Percentiles rank a stretch among this genome's conserved stretches.
Conservation (phyloP, 345 rosid species). For the Dipteronia sinensis region DNA sequence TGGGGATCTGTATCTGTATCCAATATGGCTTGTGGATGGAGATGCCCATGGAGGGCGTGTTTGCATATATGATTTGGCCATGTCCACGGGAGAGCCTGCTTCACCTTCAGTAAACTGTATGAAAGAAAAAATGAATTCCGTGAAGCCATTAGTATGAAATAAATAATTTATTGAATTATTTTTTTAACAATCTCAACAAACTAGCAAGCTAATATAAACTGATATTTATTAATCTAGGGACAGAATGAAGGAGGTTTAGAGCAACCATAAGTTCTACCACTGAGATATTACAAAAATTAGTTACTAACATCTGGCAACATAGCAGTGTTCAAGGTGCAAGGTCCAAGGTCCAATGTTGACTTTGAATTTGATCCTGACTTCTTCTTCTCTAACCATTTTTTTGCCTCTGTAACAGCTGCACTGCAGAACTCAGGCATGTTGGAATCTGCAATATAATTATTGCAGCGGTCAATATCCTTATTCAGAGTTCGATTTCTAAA, state of each 20-base stretch:
- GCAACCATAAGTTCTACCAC: constrained; percentile 1
- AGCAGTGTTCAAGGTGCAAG: constrained; percentile 35
- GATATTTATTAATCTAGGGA: background rate
- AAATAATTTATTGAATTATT: background rate
- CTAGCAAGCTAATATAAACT: background rate
- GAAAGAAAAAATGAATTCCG: background rate
- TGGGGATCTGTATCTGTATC: constrained; percentile 41
- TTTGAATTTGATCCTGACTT: constrained; percentile 60
- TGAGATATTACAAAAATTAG: constrained; percentile 19
- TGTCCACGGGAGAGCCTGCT: constrained; percentile 70
- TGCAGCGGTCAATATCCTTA: constrained; percentile 12
- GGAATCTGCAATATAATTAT: constrained; percentile 44
- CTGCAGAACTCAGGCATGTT: constrained; percentile 45
- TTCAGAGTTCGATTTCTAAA: constrained; percentile 4
- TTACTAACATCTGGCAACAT: constrained; percentile 43
- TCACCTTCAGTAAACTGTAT: constrained; percentile 59
- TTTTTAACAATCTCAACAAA: background rate
- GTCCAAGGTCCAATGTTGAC: constrained; percentile 47
- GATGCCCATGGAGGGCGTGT: constrained; percentile 78
- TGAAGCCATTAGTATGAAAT: background rate
- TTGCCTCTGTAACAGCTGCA: constrained; percentile 72
- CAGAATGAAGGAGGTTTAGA: background rate
- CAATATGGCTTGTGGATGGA: constrained; percentile 42
- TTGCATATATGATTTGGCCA: constrained; percentile 85
- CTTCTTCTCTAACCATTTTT: constrained; percentile 78